phyloP scores from a whole-genome alignment of 768 basidiomycete species.

The Suillus decipiens region DNA sequence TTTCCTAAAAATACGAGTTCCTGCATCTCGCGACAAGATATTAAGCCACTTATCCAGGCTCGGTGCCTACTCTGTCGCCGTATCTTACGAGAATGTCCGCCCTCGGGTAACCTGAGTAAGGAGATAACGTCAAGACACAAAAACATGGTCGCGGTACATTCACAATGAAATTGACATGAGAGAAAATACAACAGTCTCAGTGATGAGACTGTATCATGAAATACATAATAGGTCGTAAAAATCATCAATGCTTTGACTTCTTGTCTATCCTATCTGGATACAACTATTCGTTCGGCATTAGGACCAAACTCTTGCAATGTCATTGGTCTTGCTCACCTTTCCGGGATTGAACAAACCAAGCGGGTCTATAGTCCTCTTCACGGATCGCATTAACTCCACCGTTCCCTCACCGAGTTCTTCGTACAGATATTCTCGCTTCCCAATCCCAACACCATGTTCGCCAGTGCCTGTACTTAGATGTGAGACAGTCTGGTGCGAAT shows the following conservation, averaged over 20 bases:
- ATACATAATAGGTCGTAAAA: background rate
- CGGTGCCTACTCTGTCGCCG: background rate
- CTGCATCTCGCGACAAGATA: background rate
- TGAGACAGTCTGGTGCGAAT: background rate
- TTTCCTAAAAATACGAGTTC: background rate
- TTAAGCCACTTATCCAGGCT: background rate
- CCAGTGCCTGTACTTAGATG: conserved; percentile 55
- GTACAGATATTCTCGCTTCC: conserved; percentile 79
- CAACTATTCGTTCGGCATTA: conserved; percentile 2
- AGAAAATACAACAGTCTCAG: background rate
- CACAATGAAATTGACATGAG: background rate
- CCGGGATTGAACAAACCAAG: conserved; percentile 80
- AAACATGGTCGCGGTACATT: background rate
- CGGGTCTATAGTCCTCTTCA: conserved; percentile 78
- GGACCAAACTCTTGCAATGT: background rate
- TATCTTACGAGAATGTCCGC: background rate
- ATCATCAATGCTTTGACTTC: background rate
- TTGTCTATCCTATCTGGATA: conserved; percentile 12
- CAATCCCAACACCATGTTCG: conserved; percentile 87
- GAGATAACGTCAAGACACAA: background rate
- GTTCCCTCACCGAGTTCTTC: conserved; percentile 84
- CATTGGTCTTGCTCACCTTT: conserved; percentile 51
- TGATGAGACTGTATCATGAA: background rate
- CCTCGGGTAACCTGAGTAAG: background rate
- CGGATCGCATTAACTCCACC: conserved; percentile 78